Evolutionary conservation across 352 stramenopile species (phyloP), one percentile per base, ranked within the genome.

Genomic region (Globisporangium solare): DNA sequence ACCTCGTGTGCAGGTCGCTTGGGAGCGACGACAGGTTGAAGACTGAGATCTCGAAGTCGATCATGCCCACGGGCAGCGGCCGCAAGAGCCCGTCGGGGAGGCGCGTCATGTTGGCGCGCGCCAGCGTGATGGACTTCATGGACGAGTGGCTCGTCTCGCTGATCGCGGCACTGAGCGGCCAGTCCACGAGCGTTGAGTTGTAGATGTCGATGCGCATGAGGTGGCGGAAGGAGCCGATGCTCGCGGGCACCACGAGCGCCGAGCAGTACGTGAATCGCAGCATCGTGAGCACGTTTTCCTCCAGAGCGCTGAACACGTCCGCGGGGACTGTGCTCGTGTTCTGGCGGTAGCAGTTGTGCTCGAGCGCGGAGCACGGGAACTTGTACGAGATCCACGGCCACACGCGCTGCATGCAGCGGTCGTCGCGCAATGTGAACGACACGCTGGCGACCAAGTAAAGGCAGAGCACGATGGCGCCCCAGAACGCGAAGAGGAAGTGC

Each of bases 191-290:
- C 5, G 58, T 70, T 20, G 58, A 66, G 42, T 70, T 73, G 32
- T 58, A 70, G 13, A 68, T 58, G 17, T 67, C 54, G 12, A 73
- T 27, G 3, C 66, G 50, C 20, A 70, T 27, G 4, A 70, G 40
- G 37, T 70, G 60, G 0, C 46, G 27, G 31, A 66, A 70, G 3
- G 35, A 14, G 22, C 47, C 32, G 22, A 73, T 54, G 13, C 10
- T 27, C 11, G n/a, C 35, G 5, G 62, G 62, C 20, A 73, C 56
- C 17, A 60, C 21, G 2, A 70, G 47, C 5, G 51, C 55, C 0
- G 59, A 27, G 31, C 62, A 73, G 17, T 73, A 62, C 8, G 66
- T 62, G 20, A 71, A 50, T 8, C 63, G 56, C 14, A 72, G 40
- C 18, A 59, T 54, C 4, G 54, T 50, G 14, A 72, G 48, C 12